A percentile compares a stretch with the other conserved stretches of the same genome.
Evolutionary conservation across 2,329 filamentous ascomycete species (phyloP).

Genomic region (Fusarium sp.): DNA sequence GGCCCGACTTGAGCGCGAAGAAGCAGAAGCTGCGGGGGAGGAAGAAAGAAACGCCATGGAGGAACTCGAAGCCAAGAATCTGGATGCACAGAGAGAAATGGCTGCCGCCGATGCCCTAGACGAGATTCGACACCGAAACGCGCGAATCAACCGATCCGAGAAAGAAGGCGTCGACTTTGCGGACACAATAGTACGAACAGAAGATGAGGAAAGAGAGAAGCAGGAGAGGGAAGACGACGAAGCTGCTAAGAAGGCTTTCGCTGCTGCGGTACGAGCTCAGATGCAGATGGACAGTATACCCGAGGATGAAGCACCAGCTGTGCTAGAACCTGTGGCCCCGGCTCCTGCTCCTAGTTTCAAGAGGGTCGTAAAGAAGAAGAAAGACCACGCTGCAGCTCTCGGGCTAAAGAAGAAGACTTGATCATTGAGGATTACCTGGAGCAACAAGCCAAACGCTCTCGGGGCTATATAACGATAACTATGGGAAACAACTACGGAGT

Average conservation of each 20-base stretch:
- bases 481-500: neutral
- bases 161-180: constrained; percentile 73
- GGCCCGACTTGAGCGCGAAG: constrained; percentile 84
- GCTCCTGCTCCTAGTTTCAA: constrained; percentile 66
- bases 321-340: neutral
- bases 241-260: constrained; percentile 82
- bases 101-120: constrained; percentile 94
- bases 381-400: constrained; percentile 77
- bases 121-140: constrained; percentile 92
- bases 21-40: constrained; percentile 69
- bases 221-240: constrained; percentile 87
- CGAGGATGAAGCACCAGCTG: constrained; percentile 55
- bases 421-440: constrained; percentile 51
- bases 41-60: constrained; percentile 92
- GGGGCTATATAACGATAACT: neutral
- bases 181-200: constrained; percentile 63
- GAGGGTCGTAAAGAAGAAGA: constrained; percentile 86
- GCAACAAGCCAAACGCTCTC: accelerated
- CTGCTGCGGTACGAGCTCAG: constrained; percentile 64
- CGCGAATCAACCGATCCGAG: constrained; percentile 81
- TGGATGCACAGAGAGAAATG: constrained; percentile 95
- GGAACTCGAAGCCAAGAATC: constrained; percentile 91
- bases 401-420: constrained; percentile 91
- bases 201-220: constrained; percentile 70
- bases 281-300: constrained; percentile 65